Evolutionary conservation across 495 filamentous ascomycete genomes (phyloP).

Genomic region (Monascus purpureus): DNA sequence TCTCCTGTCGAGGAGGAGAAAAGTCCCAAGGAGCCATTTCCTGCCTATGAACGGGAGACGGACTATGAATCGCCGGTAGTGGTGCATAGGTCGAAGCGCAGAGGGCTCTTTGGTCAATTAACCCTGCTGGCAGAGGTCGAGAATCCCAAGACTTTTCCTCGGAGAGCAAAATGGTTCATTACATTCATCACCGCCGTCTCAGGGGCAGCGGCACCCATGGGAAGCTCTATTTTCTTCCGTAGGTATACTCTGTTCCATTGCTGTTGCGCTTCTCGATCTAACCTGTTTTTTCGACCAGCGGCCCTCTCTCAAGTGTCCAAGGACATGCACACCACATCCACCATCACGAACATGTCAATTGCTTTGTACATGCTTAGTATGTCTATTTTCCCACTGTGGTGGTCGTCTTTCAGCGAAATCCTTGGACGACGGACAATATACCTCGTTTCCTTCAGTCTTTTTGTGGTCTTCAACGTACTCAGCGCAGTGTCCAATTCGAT

Average conservation of each 20-base stretch:
- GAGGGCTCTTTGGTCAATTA: conserved; percentile 62
- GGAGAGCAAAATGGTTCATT: conserved; percentile 69
- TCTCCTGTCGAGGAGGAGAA: background rate
- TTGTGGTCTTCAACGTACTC: conserved; percentile 62
- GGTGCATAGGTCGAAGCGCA: conserved; percentile 51
- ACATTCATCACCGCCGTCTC: conserved; percentile 67
- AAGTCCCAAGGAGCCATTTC: background rate
- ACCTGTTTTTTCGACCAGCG: conserved; percentile 27
- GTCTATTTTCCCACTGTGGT: conserved; percentile 89
- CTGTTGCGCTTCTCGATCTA: background rate
- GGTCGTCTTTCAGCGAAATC: conserved; percentile 80
- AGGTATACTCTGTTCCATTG: conserved; percentile 16
- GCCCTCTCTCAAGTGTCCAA: conserved; percentile 54
- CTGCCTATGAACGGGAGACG: conserved; percentile 7
- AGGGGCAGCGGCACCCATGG: conserved; percentile 67
- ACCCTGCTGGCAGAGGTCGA: conserved; percentile 74
- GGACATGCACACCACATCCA: conserved; percentile 50
- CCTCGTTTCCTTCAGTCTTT: conserved; percentile 65
- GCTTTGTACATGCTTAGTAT: conserved; percentile 84
- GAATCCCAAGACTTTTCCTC: conserved; percentile 56
- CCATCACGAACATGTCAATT: conserved; percentile 68
- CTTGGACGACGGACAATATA: conserved; percentile 78
- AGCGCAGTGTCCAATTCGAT: conserved; percentile 64
- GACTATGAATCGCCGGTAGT: conserved; percentile 16
- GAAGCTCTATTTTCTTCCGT: conserved; percentile 76